These are phyloP conservation scores for Cryptococcus sp. DNA, from an alignment of 1,284 basidiomycete genomes.

Conservation along the genomic window DNA sequence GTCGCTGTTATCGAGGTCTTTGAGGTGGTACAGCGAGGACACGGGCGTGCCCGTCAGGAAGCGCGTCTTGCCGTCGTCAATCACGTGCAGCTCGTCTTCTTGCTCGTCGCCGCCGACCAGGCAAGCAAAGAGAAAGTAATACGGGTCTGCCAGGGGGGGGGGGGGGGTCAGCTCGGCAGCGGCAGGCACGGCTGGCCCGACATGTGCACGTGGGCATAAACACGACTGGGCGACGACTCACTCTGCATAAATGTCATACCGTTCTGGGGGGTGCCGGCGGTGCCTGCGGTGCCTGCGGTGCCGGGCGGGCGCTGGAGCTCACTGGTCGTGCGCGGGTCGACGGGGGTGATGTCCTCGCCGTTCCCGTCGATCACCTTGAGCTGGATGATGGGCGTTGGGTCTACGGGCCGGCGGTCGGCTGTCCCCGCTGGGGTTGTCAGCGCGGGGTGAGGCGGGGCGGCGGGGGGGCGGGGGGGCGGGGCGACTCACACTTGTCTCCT, in stretches of 20 bases:
- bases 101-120: constrained; percentile 70
- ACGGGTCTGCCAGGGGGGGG: constrained; percentile 82
- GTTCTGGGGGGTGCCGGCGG: too few relatives aligned
- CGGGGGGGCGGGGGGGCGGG: background rate
- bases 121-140: constrained; percentile 91
- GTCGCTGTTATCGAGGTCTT: constrained; percentile 81
- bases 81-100: constrained; percentile 87
- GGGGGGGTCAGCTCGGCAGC: too few relatives aligned
- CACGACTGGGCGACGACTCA: too few relatives aligned
- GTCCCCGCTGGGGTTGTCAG: constrained; percentile 8
- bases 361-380: constrained; percentile 76
- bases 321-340: constrained; percentile 3
- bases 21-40: constrained; percentile 89
- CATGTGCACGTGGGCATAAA: too few relatives aligned
- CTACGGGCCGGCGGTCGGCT: constrained; percentile 90
- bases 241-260: constrained; percentile 48
- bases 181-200: too few relatives aligned
- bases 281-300: too few relatives aligned
- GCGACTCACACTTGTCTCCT: constrained; percentile 67
- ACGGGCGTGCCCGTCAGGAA: constrained; percentile 59
- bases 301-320: too few relatives aligned
- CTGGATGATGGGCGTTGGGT: constrained; percentile 95
- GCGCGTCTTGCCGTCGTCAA: constrained; percentile 72
- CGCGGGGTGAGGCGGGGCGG: background rate
- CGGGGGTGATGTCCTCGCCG: constrained; percentile 45